Evolutionary conservation across 2,329 filamentous ascomycete genomes (phyloP).

Genomic region (Alternaria novae-zelandiae): DNA sequence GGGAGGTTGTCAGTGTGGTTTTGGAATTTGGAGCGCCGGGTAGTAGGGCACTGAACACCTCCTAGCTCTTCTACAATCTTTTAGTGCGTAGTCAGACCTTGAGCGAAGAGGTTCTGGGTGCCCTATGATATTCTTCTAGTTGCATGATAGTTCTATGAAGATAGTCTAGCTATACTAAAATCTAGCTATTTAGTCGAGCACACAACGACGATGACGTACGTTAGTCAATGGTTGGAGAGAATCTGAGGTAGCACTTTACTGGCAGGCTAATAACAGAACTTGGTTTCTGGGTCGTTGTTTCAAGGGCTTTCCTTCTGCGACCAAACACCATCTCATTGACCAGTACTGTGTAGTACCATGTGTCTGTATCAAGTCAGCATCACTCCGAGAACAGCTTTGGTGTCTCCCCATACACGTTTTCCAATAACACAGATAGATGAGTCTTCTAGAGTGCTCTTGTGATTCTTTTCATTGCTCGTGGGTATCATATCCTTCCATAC

Average conservation of each 20-base stretch:
- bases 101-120: not conserved
- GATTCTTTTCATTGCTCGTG: constrained; percentile 13
- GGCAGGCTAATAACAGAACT: no score
- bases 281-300: no score
- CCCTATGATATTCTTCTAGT: not conserved
- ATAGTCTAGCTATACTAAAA: not conserved
- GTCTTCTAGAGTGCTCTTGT: not conserved
- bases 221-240: not conserved
- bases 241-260: no score
- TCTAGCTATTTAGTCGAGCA: not conserved
- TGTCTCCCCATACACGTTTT: constrained; percentile 8
- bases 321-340: no score
- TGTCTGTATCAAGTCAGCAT: constrained; percentile 11
- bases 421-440: not conserved
- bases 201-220: not conserved
- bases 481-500: constrained; percentile 19
- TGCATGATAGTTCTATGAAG: not conserved
- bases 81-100: not conserved
- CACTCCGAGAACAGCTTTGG: not conserved
- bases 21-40: not conserved
- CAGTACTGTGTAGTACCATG: no score
- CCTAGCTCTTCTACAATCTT: not conserved
- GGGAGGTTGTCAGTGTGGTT: not conserved
- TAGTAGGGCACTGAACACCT: not conserved
- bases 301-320: no score